These are phyloP conservation scores for Blastocystis sp. DNA, from an alignment of 352 stramenopile genomes.

Conservation along the genomic window DNA sequence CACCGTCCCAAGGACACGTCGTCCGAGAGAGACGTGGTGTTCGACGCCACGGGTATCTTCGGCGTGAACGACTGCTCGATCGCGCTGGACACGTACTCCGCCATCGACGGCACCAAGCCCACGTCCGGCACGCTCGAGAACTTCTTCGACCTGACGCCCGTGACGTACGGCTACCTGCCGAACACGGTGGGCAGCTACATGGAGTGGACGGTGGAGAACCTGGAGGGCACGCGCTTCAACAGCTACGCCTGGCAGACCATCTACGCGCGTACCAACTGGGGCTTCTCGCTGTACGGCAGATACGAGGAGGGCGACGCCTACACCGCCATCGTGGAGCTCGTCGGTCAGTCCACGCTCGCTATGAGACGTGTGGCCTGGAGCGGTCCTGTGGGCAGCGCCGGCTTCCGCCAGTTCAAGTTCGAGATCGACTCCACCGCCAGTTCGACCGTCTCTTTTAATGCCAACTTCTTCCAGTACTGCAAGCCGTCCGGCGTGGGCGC, in stretches of 20 bases:
- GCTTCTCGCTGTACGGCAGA: neutral
- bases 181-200: neutral
- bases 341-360: constrained; percentile 4
- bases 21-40: neutral
- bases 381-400: constrained; percentile 34
- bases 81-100: neutral
- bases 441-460: neutral
- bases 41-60: constrained; percentile 56
- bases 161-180: neutral
- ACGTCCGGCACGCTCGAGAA: neutral
- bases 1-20: neutral
- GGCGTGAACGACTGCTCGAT: constrained; percentile 29
- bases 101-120: neutral
- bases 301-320: constrained; percentile 14
- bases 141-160: constrained; percentile 53
- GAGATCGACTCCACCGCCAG: constrained; percentile 14
- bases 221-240: constrained; percentile 14
- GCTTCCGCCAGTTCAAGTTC: constrained; percentile 23
- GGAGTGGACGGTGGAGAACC: constrained; percentile 5
- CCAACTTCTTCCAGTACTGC: constrained; percentile 19
- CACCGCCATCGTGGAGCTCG: neutral
- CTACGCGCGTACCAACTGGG: neutral
- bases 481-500: neutral
- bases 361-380: neutral
- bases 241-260: neutral